phyloP scores from a whole-genome alignment of 352 stramenopile species.

The Globisporangium nodosum region DNA sequence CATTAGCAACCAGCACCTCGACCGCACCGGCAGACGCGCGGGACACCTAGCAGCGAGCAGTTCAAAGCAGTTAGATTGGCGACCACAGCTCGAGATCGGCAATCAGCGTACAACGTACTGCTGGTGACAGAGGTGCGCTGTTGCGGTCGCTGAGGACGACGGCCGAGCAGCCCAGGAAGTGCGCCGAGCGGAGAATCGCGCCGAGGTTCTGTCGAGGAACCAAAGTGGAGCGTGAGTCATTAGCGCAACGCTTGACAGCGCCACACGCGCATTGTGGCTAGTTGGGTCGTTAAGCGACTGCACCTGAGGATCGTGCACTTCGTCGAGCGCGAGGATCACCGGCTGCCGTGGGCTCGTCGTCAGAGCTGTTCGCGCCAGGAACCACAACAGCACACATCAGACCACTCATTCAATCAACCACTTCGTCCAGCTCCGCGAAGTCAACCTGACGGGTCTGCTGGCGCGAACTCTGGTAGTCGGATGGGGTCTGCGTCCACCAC shows the following conservation, averaged over 20 bases:
- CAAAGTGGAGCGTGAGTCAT: background rate
- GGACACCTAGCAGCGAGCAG: slow-evolving; percentile 26
- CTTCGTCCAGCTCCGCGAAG: background rate
- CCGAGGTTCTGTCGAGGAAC: slow-evolving; percentile 45
- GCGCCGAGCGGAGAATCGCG: slow-evolving; percentile 68
- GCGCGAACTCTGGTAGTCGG: slow-evolving; percentile 47
- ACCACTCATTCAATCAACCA: background rate
- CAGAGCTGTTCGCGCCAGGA: slow-evolving; percentile 19
- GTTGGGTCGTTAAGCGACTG: background rate
- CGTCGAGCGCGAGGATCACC: slow-evolving; percentile 68
- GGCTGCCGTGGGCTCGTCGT: slow-evolving; percentile 28
- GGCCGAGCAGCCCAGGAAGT: slow-evolving; percentile 66
- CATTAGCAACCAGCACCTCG: slow-evolving; percentile 73
- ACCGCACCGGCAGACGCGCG: slow-evolving; percentile 67
- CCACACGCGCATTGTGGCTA: background rate
- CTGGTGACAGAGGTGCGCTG: slow-evolving; percentile 62
- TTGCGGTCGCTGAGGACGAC: slow-evolving; percentile 72
- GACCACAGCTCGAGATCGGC: background rate
- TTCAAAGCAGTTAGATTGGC: background rate
- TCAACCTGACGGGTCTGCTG: slow-evolving; percentile 35
- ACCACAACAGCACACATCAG: background rate
- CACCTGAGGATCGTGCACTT: slow-evolving; percentile 76
- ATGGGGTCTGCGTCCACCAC: slow-evolving; percentile 68
- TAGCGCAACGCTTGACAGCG: background rate
- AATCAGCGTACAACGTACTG: slow-evolving; percentile 18